Evolutionary conservation across 2,329 filamentous ascomycete species (phyloP).

Genomic region (Fusarium sp.): DNA sequence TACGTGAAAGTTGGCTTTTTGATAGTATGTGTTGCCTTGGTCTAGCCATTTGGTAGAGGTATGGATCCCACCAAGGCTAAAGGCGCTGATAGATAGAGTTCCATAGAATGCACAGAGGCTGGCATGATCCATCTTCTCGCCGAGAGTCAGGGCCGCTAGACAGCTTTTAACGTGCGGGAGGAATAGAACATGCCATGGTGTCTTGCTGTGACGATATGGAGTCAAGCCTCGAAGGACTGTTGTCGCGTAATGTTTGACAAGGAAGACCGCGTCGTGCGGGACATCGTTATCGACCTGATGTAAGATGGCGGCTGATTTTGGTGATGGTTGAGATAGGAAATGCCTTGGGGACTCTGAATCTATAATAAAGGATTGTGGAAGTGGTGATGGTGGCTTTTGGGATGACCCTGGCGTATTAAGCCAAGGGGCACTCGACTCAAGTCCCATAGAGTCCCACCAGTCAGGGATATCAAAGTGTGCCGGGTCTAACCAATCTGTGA

Average conservation of each 20-base stretch:
- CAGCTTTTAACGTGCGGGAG: conserved; percentile 26
- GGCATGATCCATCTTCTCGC: conserved; percentile 27
- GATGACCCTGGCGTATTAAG: neutral
- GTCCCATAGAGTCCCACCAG: conserved; percentile 16
- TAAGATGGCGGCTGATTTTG: neutral
- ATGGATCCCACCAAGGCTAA: conserved; percentile 20
- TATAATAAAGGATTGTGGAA: neutral
- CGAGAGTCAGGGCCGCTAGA: conserved; percentile 16
- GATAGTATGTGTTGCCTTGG: conserved; percentile 17
- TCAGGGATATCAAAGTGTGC: neutral
- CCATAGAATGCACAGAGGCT: conserved; percentile 31
- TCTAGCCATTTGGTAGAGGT: conserved; percentile 11
- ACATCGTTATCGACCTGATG: neutral
- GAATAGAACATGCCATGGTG: conserved; percentile 30
- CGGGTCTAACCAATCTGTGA: neutral
- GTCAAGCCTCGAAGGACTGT: conserved; percentile 26
- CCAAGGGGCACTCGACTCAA: neutral
- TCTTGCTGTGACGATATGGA: conserved; percentile 32
- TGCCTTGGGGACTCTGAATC: accelerated
- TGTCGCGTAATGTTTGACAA: conserved; percentile 24
- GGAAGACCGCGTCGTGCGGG: conserved; percentile 17
- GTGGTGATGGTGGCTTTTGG: neutral
- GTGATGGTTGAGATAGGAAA: accelerated
- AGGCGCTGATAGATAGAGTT: conserved; percentile 28
- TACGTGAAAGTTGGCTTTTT: conserved; percentile 8